Evolutionary conservation across 148 eudicot species (phyloP).

Genomic region (Pharnaceum exiguum): DNA sequence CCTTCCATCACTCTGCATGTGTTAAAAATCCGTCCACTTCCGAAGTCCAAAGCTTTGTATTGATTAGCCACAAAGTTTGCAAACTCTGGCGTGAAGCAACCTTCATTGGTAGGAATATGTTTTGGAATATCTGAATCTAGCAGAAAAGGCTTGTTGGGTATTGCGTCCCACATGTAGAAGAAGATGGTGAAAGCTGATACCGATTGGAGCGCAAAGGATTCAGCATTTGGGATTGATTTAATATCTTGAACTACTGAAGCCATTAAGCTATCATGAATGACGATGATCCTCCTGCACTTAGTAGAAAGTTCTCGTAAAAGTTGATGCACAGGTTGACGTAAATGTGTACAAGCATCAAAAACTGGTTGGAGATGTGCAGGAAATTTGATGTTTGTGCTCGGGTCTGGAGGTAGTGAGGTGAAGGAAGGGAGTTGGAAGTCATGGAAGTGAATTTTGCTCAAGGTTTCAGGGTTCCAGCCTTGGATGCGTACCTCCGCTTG

Average conservation of each 20-base stretch:
- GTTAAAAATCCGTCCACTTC: conserved; percentile 39
- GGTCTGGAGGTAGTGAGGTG: conserved; percentile 19
- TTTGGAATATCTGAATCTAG: conserved; percentile 11
- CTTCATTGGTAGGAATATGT: conserved; percentile 13
- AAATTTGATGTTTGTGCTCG: conserved; percentile 14
- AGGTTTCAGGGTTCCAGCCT: conserved; percentile 18
- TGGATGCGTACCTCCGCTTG: conserved; percentile 51
- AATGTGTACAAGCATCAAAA: conserved; percentile 22
- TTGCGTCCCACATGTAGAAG: conserved; percentile 23
- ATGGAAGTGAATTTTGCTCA: conserved; percentile 37
- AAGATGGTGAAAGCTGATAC: conserved; percentile 38
- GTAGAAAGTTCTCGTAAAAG: conserved; percentile 36
- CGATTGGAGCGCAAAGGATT: conserved; percentile 38
- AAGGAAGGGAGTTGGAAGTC: conserved; percentile 37
- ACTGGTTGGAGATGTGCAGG: conserved; percentile 50
- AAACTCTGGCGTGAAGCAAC: conserved; percentile 33
- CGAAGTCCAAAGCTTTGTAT: conserved; percentile 7
- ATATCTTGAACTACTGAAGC: conserved; percentile 44
- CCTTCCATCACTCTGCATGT: conserved; percentile 36
- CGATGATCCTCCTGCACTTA: conserved; percentile 22
- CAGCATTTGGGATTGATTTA: conserved; percentile 34
- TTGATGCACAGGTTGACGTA: conserved; percentile 29
- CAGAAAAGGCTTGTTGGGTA: conserved; percentile 24
- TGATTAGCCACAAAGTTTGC: conserved; percentile 20
- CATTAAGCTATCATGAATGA: conserved; percentile 50